Evolutionary conservation across 208 protist species (phyloP), one percentile per base, ranked within the genome.

Genomic region (Giardia duodenalis): DNA sequence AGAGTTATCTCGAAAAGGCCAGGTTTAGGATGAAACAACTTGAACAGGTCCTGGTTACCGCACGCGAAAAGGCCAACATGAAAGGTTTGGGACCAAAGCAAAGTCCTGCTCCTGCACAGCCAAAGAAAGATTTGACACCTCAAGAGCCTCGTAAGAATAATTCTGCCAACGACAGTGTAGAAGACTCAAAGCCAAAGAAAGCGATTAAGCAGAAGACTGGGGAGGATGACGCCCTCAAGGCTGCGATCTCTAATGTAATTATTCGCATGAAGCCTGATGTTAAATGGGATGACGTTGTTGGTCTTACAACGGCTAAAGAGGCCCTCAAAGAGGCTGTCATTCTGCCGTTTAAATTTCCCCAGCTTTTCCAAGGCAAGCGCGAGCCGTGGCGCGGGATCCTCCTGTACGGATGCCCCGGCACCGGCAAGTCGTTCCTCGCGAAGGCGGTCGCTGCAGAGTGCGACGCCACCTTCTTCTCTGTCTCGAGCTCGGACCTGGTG

Each of bases 241-340:
- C 95, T 92, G 95, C 95, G 44, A 93, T 99, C 44, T 95, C 93
- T 1, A 2, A 92, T 88, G 94, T 96, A 2, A 97, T 98, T 90
- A 47, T 98, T 1, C 94, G 86, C 47, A 96, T 97, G 88, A 98
- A 98, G 92, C 97, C 97, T 19, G 97, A 98, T 94, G 95, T 98
- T 22, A 94, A 95, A 57, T 98, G 96, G 96, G 92, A 94, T 43
- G 96, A 98, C 94, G 96, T 99, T 22, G 97, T 96, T 2, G 98
- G 98, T 76, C 96, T 99, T 87, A 94, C 96, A 10, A 95, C 95
- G 2, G 98, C 98, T 89, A 98, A 99, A 92, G 88, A 96, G 47
- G 96, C 97, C 0, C 95, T 99, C 22, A 96, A 98, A 88, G 98
- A 99, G 93, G 97, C 97, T 39, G 97, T 98, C 0, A 97, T 99